Evolutionary conservation across 2,329 filamentous ascomycete species (phyloP), one percentile per base, ranked within the genome.

Genomic region (Aspergillus melleus): DNA sequence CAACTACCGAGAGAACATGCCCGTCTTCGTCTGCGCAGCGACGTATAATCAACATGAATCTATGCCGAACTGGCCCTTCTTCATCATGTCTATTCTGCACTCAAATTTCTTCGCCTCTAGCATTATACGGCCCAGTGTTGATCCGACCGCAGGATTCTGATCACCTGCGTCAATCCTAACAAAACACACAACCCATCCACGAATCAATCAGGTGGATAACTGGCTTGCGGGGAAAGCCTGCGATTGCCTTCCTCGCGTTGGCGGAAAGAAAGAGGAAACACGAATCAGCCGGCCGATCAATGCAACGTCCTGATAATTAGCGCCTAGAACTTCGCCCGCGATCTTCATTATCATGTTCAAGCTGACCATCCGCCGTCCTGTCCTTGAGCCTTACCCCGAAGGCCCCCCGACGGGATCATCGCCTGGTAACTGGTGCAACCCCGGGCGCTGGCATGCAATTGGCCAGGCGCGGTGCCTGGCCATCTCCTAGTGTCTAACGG

Each of bases 271-370:
- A 24, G 22, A n/a, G 24, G 26, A 32, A 20, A 52, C 20, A 63
- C 58, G 22, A 60, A 56, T 52, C 39, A 47, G 16, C 36, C 39
- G 24, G 26, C 19, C 51, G 44, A 52, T 44, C 61, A 57, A 62
- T 68, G 64, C 53, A 63, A 66, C 61, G 61, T 60, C 63, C 57
- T 68, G 52, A 67, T 66, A 29, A 46, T 57, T 29, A 47, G 44
- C 50, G 46, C 20, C 22, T 14, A 4, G 44, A 29, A 44, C 52
- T 26, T 57, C 47, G 19, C 20, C 36, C 26, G 51, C 22, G 58
- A 61, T 56, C 55, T 49, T 49, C 59, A 55, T 58, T 55, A 30
- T 5, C 39, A 24, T 54, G 14, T 49, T 24, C 56, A 22, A 22
- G 36, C 36, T 24, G 44, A 47, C 44, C 20, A 20, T 44, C 54